Base-by-base conservation (phyloP, 352 stramenopile genomes). In the Phytophthora sojae region DNA sequence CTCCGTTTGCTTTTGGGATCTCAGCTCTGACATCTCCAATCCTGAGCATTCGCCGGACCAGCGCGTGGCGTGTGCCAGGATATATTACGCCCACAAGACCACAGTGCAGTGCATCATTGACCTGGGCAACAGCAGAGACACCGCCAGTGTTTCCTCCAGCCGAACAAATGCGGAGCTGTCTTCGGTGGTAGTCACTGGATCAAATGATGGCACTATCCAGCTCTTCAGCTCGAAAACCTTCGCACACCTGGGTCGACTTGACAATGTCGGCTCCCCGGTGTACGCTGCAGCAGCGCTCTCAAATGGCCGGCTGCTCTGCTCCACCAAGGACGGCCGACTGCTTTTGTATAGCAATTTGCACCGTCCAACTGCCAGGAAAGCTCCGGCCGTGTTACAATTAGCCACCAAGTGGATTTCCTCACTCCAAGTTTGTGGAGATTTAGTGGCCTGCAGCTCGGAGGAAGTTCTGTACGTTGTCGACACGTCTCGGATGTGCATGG, bases 151-250 rank as follows among this genome's bases (percentile, higher is more conserved):
- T 45, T 37, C 49, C 12, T n/a, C 29, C 30, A 23, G 19, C 9
- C 21, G 47, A 6, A 26, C 23, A 17, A 58, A 52, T 51, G 57
- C 62, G 21, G 69, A 67, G 7, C 44, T 60, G 42, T 58, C 42
- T 21, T 73, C 59, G 21, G 42, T 86, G n/a, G 69, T 92, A 5
- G 71, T 88, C 19, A 91, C 80, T 32, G 81, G 83, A 21, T 94
- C 87, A n/a, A 94, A 85, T 69, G 85, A 94, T 30, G 83, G 85
- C 0, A 88, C 79, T 4, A 91, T 94, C 44, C 87, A 94, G 42
- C 75, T 88, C 42, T 94, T 92, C 60, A 81, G 86, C 29, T 66
- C 76, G 0, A 60, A 56, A 15, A 81, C 71, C 1, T 67, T 86
- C 25, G 56, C 82, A 29, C 77, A 89, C 49, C 57, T 90, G n/a